Conservation (phyloP, 441 rosid species). For the Flueggea neowawraea region DNA sequence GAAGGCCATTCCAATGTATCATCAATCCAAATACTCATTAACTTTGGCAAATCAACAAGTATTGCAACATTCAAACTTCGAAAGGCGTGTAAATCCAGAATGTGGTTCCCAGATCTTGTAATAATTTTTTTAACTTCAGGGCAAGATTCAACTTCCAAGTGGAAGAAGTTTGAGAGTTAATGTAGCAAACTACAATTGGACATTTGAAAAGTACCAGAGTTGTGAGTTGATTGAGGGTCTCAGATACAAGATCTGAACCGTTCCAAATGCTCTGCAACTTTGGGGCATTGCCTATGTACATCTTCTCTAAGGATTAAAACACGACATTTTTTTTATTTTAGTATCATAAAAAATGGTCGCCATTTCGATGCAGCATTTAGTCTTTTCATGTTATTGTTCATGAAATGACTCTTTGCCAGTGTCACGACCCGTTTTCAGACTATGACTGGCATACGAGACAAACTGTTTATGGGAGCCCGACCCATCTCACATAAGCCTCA, state of each 20-base stretch:
- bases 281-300: neutral
- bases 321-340: no score
- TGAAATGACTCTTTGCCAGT: neutral
- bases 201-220: conserved; percentile 1
- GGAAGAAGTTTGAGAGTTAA: neutral
- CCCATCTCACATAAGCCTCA: no score
- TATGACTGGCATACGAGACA: no score
- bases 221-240: neutral
- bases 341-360: neutral
- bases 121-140: neutral
- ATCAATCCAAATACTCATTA: neutral
- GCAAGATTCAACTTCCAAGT: conserved; percentile 8
- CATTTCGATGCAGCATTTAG: neutral
- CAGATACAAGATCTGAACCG: neutral
- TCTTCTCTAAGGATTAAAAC: neutral
- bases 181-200: neutral
- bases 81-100: neutral
- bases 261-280: neutral
- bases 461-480: no score
- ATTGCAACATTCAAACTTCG: neutral
- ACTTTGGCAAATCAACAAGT: conserved; percentile 2
- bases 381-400: neutral
- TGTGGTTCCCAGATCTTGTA: neutral
- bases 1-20: neutral
- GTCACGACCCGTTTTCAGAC: no score